phyloP scores from a whole-genome alignment of 2,329 filamentous ascomycete genomes.

The Talaromyces sp. region DNA sequence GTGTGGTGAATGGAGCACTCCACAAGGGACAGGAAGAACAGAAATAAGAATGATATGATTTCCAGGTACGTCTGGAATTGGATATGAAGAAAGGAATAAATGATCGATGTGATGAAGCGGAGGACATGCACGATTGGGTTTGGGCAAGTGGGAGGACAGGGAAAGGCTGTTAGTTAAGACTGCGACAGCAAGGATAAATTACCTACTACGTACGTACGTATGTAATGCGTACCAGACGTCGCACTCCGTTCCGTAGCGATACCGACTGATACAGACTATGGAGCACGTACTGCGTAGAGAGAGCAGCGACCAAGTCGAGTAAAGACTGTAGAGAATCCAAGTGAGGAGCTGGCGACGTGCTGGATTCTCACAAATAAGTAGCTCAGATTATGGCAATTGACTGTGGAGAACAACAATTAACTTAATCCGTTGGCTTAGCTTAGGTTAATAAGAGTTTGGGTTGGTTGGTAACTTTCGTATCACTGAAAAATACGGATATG shows the following conservation, averaged over 20 bases:
- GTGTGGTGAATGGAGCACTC: background rate
- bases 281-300: background rate
- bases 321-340: background rate
- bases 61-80: background rate
- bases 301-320: background rate
- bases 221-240: background rate
- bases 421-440: background rate
- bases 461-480: background rate
- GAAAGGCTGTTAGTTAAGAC: background rate
- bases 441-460: background rate
- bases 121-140: conserved; percentile 9
- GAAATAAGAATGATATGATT: background rate
- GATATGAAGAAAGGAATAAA: background rate
- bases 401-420: background rate
- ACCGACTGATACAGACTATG: background rate
- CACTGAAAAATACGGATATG: background rate
- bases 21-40: background rate
- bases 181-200: background rate
- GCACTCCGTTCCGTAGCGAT: background rate
- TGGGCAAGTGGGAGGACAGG: background rate
- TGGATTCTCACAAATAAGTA: background rate
- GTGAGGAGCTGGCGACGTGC: background rate
- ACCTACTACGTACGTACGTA: background rate
- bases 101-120: background rate
- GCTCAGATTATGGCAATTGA: background rate